phyloP scores from a whole-genome alignment of 306 rosid genomes.

The Prunus campanulata region DNA sequence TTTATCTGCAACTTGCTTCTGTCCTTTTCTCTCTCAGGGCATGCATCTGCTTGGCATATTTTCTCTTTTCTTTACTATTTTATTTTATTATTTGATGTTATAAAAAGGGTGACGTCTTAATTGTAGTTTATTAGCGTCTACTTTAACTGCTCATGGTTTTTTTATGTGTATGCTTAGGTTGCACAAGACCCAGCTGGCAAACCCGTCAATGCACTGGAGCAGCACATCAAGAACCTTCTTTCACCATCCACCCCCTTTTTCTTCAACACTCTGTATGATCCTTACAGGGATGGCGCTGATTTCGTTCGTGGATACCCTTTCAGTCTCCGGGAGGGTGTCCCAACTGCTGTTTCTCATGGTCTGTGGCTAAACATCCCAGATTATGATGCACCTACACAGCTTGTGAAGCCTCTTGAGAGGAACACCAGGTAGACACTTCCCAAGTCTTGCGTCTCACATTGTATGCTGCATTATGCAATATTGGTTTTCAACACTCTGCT shows the following conservation, averaged over 20 bases:
- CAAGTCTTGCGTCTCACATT: not conserved
- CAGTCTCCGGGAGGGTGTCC: slow-evolving; percentile 81
- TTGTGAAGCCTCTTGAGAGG: slow-evolving; percentile 82
- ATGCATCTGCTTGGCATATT: no score
- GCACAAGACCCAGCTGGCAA: slow-evolving; percentile 52
- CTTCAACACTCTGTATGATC: slow-evolving; percentile 66
- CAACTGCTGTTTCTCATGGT: slow-evolving; percentile 83
- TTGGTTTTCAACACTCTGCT: not conserved
- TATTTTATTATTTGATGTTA: not conserved
- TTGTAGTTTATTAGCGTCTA: not conserved
- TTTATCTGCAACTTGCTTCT: not conserved
- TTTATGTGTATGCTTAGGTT: slow-evolving; percentile 28
- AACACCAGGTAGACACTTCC: slow-evolving; percentile 56
- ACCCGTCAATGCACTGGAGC: slow-evolving; percentile 45
- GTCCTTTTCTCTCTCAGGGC: not conserved
- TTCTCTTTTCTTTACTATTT: no score
- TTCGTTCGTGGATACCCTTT: slow-evolving; percentile 93
- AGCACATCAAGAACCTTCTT: slow-evolving; percentile 60
- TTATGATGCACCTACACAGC: slow-evolving; percentile 93
- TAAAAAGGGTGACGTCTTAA: not conserved
- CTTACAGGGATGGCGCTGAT: slow-evolving; percentile 73
- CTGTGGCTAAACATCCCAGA: slow-evolving; percentile 95
- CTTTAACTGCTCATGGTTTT: not conserved
- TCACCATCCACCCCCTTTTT: slow-evolving; percentile 57
- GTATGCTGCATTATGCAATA: no score